These are phyloP conservation scores for Silene noctiflora DNA, from an alignment of 179 eudicot species.

Conservation along the genomic window DNA sequence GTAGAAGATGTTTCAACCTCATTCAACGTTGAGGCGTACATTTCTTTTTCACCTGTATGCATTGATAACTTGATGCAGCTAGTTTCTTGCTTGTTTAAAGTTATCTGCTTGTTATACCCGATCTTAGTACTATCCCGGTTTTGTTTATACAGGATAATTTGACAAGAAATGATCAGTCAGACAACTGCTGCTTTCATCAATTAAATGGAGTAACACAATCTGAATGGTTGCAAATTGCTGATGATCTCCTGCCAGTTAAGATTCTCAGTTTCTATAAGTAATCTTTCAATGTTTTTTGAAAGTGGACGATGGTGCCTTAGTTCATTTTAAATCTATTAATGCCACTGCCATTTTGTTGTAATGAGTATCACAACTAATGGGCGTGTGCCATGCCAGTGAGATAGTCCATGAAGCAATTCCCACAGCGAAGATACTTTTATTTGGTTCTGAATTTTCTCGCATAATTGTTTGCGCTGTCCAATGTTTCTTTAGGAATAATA, in stretches of 20 bases:
- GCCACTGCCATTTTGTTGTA: not conserved
- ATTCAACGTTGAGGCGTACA: not conserved
- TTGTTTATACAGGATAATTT: not conserved
- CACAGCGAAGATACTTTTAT: not conserved
- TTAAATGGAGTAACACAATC: not conserved
- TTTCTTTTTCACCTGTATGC: conserved; percentile 12
- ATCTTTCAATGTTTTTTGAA: not conserved
- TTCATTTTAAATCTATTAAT: not conserved
- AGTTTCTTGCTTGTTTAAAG: not conserved
- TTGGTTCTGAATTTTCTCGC: not conserved
- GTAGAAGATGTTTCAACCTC: conserved; percentile 7
- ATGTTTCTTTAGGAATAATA: not conserved
- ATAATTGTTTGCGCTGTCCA: not conserved
- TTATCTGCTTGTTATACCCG: conserved; percentile 1
- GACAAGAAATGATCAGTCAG: not conserved
- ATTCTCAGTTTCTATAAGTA: not conserved
- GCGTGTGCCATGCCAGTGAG: not conserved
- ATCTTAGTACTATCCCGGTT: not conserved
- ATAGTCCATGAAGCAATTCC: not conserved
- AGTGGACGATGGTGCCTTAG: not conserved
- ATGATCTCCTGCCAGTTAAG: conserved; percentile 17
- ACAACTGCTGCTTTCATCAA: conserved; percentile 12
- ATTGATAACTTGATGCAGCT: not conserved
- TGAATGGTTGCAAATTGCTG: conserved; percentile 6
- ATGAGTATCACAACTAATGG: not conserved